phyloP scores from a whole-genome alignment of 495 filamentous ascomycete genomes.

The Astrothelium subdiscretum region DNA sequence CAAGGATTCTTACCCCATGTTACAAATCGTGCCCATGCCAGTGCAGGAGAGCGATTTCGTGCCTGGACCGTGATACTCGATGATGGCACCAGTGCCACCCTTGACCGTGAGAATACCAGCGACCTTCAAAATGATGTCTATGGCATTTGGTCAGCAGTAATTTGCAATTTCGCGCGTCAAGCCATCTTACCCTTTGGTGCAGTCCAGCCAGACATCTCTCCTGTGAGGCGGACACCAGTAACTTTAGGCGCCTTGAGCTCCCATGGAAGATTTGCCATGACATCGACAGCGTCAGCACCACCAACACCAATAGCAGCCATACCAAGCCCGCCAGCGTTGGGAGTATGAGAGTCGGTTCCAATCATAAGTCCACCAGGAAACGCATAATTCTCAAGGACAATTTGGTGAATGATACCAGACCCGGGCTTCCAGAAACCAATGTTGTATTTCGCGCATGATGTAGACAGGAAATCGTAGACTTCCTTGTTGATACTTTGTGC shows the following conservation, averaged over 20 bases:
- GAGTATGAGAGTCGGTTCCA: slow-evolving; percentile 97
- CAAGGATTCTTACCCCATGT: slow-evolving; percentile 40
- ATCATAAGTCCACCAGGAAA: slow-evolving; percentile 98
- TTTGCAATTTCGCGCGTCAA: neutral
- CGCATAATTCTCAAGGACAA: slow-evolving; percentile 95
- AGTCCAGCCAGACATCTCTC: slow-evolving; percentile 85
- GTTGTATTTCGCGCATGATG: slow-evolving; percentile 96
- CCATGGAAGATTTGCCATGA: slow-evolving; percentile 97
- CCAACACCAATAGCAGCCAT: slow-evolving; percentile 96
- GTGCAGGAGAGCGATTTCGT: slow-evolving; percentile 56
- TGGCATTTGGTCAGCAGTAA: slow-evolving; percentile 12
- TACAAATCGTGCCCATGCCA: slow-evolving; percentile 49
- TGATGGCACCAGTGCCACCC: slow-evolving; percentile 93
- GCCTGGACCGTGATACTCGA: slow-evolving; percentile 90
- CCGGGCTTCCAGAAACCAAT: slow-evolving; percentile 99
- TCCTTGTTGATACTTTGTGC: slow-evolving; percentile 97
- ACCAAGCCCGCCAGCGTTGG: slow-evolving; percentile 94
- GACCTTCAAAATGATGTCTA: slow-evolving; percentile 96
- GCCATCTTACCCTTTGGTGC: slow-evolving; percentile 69
- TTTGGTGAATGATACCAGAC: slow-evolving; percentile 99
- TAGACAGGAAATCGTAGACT: slow-evolving; percentile 95
- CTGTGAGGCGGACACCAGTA: slow-evolving; percentile 91
- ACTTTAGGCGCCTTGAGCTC: slow-evolving; percentile 96
- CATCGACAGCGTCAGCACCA: slow-evolving; percentile 97
- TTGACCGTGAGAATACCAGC: slow-evolving; percentile 95